These are phyloP conservation scores for Fusarium sp. DNA, from an alignment of 2,329 filamentous ascomycete species.

Conservation along the genomic window DNA sequence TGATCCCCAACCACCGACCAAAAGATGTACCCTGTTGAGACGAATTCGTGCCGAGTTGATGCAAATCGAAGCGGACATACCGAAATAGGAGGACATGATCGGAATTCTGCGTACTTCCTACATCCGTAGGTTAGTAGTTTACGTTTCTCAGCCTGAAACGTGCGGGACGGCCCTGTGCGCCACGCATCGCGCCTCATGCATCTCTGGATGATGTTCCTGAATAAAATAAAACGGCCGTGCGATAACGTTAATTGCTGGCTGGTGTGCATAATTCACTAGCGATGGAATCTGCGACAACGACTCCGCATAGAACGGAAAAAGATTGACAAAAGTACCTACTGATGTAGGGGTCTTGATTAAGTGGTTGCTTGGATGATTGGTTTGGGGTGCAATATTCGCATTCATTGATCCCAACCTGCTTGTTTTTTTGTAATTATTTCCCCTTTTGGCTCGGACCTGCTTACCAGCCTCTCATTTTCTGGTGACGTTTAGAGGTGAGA, in stretches of 20 bases:
- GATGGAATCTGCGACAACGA: slow-evolving; percentile 23
- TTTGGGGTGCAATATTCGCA: slow-evolving; percentile 9
- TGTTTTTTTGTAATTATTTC: slow-evolving; percentile 31
- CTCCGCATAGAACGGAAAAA: not conserved
- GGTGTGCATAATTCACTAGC: slow-evolving; percentile 14
- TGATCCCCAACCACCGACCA: slow-evolving; percentile 26
- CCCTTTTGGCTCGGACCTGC: slow-evolving; percentile 19
- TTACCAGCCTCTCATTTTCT: slow-evolving; percentile 36
- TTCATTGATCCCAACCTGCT: slow-evolving; percentile 30
- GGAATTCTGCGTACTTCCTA: slow-evolving; percentile 4
- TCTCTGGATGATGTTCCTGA: slow-evolving; percentile 30
- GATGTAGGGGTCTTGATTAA: slow-evolving; percentile 2
- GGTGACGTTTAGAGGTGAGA: slow-evolving; percentile 21
- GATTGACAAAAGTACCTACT: not conserved
- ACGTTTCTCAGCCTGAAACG: slow-evolving; percentile 26
- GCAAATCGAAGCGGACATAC: slow-evolving; percentile 10
- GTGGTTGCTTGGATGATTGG: slow-evolving; percentile 9
- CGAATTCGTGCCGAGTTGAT: slow-evolving; percentile 2
- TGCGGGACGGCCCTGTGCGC: slow-evolving; percentile 30
- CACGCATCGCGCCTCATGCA: slow-evolving; percentile 19
- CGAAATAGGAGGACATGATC: slow-evolving; percentile 16
- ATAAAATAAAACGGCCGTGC: slow-evolving; percentile 1
- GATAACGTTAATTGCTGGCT: slow-evolving; percentile 5
- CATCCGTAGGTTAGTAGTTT: slow-evolving; percentile 3
- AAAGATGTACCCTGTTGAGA: slow-evolving; percentile 3